phyloP scores from a whole-genome alignment of 2,329 filamentous ascomycete species.

The Alternaria infectoria region DNA sequence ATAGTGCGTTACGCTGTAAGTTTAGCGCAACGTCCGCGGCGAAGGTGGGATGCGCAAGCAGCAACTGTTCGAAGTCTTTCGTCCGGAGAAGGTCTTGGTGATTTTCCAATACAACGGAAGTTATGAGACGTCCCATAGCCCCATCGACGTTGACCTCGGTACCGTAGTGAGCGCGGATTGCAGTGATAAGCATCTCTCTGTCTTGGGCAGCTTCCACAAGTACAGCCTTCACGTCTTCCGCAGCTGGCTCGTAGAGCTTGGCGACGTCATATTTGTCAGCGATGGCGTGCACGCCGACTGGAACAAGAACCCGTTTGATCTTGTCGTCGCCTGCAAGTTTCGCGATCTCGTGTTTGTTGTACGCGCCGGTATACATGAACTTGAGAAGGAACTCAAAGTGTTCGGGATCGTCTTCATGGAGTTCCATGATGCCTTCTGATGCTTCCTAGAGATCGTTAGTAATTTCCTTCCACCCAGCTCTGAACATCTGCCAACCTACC shows the following conservation, averaged over 20 bases:
- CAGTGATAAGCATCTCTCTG: neutral
- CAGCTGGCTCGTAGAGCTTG: neutral
- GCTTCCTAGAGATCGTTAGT: neutral
- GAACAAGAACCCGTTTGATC: neutral
- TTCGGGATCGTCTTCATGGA: neutral
- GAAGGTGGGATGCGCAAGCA: neutral
- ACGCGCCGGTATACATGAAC: neutral
- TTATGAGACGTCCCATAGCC: neutral
- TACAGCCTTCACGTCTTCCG: neutral
- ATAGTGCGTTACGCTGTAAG: too few species aligned
- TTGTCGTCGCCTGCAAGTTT: neutral
- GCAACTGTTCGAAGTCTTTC: too few species aligned
- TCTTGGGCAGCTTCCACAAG: neutral
- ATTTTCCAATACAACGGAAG: neutral
- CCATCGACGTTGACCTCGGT: neutral
- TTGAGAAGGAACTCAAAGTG: neutral
- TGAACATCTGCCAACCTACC: too few species aligned
- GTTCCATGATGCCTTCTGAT: neutral
- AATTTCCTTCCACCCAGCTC: too few species aligned
- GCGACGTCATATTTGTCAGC: neutral
- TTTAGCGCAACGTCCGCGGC: too few species aligned
- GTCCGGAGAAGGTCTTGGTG: fast-evolving
- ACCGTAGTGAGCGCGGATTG: neutral
- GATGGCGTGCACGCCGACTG: neutral
- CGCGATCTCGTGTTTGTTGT: neutral